Evolutionary conservation across 2,329 filamentous ascomycete species (phyloP), one percentile per base, ranked within the genome.

Genomic region (Orbilia oligospora): DNA sequence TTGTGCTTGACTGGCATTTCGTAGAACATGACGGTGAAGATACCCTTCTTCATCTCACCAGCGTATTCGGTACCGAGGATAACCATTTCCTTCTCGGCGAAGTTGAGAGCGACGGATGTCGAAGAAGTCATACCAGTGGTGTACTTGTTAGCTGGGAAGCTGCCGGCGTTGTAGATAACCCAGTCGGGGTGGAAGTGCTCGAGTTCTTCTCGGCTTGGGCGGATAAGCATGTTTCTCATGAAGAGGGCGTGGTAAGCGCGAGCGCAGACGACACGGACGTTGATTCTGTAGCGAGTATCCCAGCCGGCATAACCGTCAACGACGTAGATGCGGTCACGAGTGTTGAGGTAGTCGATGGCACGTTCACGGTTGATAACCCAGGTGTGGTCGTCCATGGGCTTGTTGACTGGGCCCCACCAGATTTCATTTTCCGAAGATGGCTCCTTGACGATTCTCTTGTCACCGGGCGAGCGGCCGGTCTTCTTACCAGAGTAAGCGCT

Each of bases 171-270:
- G 92, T 99, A 99, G 88, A 99, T 98, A 83, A 95, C 95, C 88
- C 99, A 99, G 88, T 99, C 95, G 83, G 96, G 96, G 86, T 97
- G 93, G 90, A 99, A 99, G 87, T 93, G 90, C 88, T 97, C 92
- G 70, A 99, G 91, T 88, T 99, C 94, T 87, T 97, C 93, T 80
- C 90, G 90, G 67, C 91, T 88, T 80, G 96, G 96, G 83, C 96
- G 92, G 88, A 99, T 99, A 84, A 99, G 92, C 96, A 99, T 99
- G 89, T 99, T 99, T 85, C 94, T 93, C 96, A 99, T 99, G 91
- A 99, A 99, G 81, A 99, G 90, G 80, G 96, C 96, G 89, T 99
- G 96, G 89, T 99, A 99, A 86, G 96, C 96, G 85, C 96, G 94
- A 82, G 96, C 96, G 87, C 96, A 99, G 84, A 99, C 94, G 81